A percentile compares a stretch with the other conserved stretches of the same genome.
Evolutionary conservation across 2,329 filamentous ascomycete genomes (phyloP).

Genomic region (Alternaria rosae): DNA sequence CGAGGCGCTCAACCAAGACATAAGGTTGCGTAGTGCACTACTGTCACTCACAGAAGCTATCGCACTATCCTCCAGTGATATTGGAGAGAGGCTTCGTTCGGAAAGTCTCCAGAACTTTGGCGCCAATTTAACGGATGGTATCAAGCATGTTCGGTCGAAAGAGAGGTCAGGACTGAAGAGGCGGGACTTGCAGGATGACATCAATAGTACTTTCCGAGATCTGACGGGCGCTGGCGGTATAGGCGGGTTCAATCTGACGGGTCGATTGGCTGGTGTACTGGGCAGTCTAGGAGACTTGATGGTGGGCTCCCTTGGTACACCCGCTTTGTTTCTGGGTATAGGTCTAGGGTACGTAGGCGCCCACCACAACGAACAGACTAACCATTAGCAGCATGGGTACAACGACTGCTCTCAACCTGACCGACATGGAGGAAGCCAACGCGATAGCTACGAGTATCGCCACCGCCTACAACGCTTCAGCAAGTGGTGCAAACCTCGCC

Average conservation of each 20-base stretch:
- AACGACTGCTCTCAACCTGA: conserved; percentile 36
- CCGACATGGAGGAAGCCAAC: conserved; percentile 22
- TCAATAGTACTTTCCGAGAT: conserved; percentile 14
- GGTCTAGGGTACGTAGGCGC: conserved; percentile 33
- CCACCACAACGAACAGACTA: not conserved
- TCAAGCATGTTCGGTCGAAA: conserved; percentile 17
- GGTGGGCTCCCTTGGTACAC: conserved; percentile 27
- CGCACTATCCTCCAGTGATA: conserved; percentile 27
- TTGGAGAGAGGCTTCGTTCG: conserved; percentile 24
- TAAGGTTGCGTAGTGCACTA: conserved; percentile 29
- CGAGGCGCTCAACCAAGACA: conserved; percentile 34
- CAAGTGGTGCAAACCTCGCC: conserved; percentile 34
- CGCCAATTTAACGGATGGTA: conserved; percentile 21
- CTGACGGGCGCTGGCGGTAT: conserved; percentile 8
- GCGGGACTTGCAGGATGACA: conserved; percentile 18
- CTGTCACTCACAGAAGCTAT: conserved; percentile 31
- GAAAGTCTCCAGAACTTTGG: conserved; percentile 26
- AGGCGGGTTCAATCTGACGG: conserved; percentile 16
- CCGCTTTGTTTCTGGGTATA: conserved; percentile 41
- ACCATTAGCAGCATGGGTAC: conserved; percentile 32
- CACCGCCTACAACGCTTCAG: conserved; percentile 23
- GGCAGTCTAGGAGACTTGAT: conserved; percentile 20
- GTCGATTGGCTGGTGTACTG: conserved; percentile 21
- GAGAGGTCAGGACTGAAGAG: conserved; percentile 5
- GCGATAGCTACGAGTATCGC: conserved; percentile 30